phyloP scores from a whole-genome alignment of 2,329 filamentous ascomycete genomes.

The Plenodomus biglobosus region DNA sequence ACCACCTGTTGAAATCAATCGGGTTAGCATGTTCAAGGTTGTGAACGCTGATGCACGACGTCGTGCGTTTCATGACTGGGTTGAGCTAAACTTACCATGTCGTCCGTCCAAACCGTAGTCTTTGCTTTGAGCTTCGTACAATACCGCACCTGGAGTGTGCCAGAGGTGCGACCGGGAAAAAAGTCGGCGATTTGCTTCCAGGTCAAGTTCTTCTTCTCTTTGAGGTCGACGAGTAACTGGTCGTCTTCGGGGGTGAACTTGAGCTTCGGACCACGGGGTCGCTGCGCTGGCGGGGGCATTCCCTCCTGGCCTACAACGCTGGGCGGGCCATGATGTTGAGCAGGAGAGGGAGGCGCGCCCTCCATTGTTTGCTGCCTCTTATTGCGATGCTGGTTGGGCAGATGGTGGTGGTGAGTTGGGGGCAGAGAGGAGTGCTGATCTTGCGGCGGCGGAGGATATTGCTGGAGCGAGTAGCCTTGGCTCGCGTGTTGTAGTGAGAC shows the following conservation, averaged over 20 bases:
- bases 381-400: slow-evolving; percentile 67
- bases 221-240: slow-evolving; percentile 81
- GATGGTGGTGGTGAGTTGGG: slow-evolving; percentile 72
- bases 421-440: slow-evolving; percentile 29
- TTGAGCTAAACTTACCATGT: slow-evolving; percentile 67
- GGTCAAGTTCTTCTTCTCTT: slow-evolving; percentile 91
- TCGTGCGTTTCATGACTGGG: slow-evolving; percentile 38
- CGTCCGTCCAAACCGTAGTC: slow-evolving; percentile 89
- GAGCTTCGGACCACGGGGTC: slow-evolving; percentile 83
- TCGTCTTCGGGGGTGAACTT: slow-evolving; percentile 95
- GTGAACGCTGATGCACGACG: slow-evolving; percentile 35
- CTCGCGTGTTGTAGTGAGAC: slow-evolving; percentile 46
- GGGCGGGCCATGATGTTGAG: slow-evolving; percentile 63
- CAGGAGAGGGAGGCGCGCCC: slow-evolving; percentile 41
- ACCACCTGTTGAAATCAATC: slow-evolving; percentile 60
- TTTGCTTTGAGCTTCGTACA: slow-evolving; percentile 95
- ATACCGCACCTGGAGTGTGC: slow-evolving; percentile 89
- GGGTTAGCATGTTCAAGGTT: slow-evolving; percentile 39
- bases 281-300: slow-evolving; percentile 80
- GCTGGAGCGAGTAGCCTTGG: slow-evolving; percentile 41
- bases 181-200: slow-evolving; percentile 99
- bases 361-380: slow-evolving; percentile 63
- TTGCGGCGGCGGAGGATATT: slow-evolving; percentile 35
- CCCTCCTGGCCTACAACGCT: slow-evolving; percentile 83
- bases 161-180: slow-evolving; percentile 86